Evolutionary conservation across 2,329 filamentous ascomycete species (phyloP), one percentile per base, ranked within the genome.

Genomic region (Fusarium tanahbumbuense): DNA sequence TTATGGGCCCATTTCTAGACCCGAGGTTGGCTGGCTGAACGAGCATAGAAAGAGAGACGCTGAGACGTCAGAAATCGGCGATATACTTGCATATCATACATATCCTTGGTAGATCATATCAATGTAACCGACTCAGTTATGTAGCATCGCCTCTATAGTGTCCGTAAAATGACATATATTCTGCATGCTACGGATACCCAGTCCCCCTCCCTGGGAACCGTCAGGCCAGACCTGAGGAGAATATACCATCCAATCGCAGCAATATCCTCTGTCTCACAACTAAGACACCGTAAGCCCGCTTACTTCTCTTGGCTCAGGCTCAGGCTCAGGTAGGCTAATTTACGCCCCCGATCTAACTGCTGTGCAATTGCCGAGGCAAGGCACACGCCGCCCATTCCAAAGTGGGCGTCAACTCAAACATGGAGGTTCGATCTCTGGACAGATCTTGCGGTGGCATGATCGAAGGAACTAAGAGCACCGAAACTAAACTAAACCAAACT

Each of bases 361-460:
- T 52, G 49, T 52, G 8, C 37, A 64, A 68, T 64, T 64, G 59
- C 64, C 64, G 65, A 64, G 47, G 48, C 53, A 28, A 48, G 42
- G 49, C 32, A 52, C 48, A 59, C 49, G 54, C 44, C 52, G 64
- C 41, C 56, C 64, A 68, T 68, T 68, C 65, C 64, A 59, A 48
- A 44, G 41, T 63, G 27, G 60, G 56, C 30, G 25, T 42, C 27
- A 27, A 49, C 49, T 53, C 57, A 54, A 20, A 61, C 56, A 46
- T 32, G 20, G 30, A 37, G 20, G 40, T 54, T 69, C 55, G 60
- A 69, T 68, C 65, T 37, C 22, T 32, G 20, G 28, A 44, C 42
- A 50, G 65, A 66, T 69, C 60, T 68, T 44, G 46, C 25, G 32
- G 30, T 44, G 54, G 41, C 50, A 25, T 44, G 27, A 69, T 66